A percentile compares a stretch with the other conserved stretches of the same genome.
Conservation (phyloP, 129 eudicot species). For the Tagetes erecta region DNA sequence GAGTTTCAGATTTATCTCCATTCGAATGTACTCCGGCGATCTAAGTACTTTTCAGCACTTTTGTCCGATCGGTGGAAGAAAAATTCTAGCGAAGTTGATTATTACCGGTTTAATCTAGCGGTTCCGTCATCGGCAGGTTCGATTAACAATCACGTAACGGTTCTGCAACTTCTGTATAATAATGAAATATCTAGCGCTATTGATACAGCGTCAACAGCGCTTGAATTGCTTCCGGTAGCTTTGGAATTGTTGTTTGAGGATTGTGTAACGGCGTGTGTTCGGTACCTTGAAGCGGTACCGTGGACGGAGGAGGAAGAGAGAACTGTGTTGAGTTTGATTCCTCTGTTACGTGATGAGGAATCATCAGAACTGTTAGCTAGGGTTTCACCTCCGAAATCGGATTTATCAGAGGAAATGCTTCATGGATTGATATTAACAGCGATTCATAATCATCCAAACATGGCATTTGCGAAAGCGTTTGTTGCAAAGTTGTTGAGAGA, state of each 20-base stretch:
- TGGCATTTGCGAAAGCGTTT: slow-evolving; percentile 87
- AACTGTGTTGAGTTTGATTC: slow-evolving; percentile 51
- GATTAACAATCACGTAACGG: slow-evolving; percentile 49
- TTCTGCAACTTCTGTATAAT: slow-evolving; percentile 58
- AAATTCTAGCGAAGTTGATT: slow-evolving; percentile 30
- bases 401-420: slow-evolving; percentile 72
- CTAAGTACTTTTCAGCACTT: slow-evolving; percentile 73
- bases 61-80: slow-evolving; percentile 79
- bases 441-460: slow-evolving; percentile 63
- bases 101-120: slow-evolving; percentile 41
- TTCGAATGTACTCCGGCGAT: slow-evolving; percentile 49
- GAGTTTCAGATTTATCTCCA: slow-evolving; percentile 69
- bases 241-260: slow-evolving; percentile 77
- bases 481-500: slow-evolving; percentile 88
- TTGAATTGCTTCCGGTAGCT: slow-evolving; percentile 69
- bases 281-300: slow-evolving; percentile 83
- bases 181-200: slow-evolving; percentile 48
- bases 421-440: slow-evolving; percentile 67
- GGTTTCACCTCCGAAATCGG: slow-evolving; percentile 48
- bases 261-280: slow-evolving; percentile 66
- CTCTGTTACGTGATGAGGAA: slow-evolving; percentile 62
- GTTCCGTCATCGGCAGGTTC: slow-evolving; percentile 50
- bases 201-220: slow-evolving; percentile 43
- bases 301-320: slow-evolving; percentile 88
- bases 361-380: slow-evolving; percentile 64